phyloP scores from a whole-genome alignment of 495 filamentous ascomycete species.

The Ramalina intermedia region DNA sequence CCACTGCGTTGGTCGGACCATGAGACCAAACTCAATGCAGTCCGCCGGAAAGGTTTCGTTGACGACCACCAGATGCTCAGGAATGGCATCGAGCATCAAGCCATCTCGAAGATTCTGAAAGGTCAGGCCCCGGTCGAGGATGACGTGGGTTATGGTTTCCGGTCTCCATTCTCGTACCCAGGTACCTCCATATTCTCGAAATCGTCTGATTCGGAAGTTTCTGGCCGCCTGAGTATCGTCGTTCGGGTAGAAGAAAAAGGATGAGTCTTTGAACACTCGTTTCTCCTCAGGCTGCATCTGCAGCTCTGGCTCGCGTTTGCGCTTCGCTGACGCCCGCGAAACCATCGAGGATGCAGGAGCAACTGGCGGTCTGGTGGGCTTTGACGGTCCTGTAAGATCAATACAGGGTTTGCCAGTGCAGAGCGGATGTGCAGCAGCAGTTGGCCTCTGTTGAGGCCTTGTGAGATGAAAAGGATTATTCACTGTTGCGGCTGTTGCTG shows the following conservation, averaged over 20 bases:
- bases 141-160: slow-evolving; percentile 50
- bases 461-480: neutral
- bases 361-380: neutral
- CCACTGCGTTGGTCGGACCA: slow-evolving; percentile 43
- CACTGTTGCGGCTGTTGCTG: neutral
- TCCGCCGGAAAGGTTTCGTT: slow-evolving; percentile 70
- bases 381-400: slow-evolving; percentile 3
- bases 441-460: neutral
- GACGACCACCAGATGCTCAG: slow-evolving; percentile 44
- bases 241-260: slow-evolving; percentile 73
- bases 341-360: slow-evolving; percentile 17
- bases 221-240: slow-evolving; percentile 53
- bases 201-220: slow-evolving; percentile 55
- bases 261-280: slow-evolving; percentile 49
- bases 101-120: slow-evolving; percentile 51
- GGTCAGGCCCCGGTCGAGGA: slow-evolving; percentile 57
- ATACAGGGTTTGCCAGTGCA: neutral
- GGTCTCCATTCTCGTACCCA: slow-evolving; percentile 41
- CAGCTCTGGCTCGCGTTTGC: slow-evolving; percentile 28
- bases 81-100: slow-evolving; percentile 35
- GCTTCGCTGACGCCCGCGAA: slow-evolving; percentile 24
- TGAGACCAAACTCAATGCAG: slow-evolving; percentile 46
- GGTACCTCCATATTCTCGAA: slow-evolving; percentile 58
- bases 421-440: neutral
- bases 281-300: slow-evolving; percentile 38